phyloP scores from a whole-genome alignment of 2,329 filamentous ascomycete genomes.

The Fusarium papillatum region DNA sequence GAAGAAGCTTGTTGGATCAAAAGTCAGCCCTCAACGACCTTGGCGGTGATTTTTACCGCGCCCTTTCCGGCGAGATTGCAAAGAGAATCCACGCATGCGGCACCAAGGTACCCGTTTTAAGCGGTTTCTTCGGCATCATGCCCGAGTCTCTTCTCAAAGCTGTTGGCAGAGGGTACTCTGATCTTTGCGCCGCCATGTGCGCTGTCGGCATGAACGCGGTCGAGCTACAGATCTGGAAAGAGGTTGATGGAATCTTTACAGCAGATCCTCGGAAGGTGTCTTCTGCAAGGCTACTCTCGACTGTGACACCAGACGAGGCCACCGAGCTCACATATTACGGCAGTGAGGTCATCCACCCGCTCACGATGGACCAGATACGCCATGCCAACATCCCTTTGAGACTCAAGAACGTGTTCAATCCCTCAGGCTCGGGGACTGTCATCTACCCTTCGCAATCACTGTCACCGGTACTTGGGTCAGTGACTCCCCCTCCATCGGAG shows the following conservation, averaged over 20 bases:
- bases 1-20: not conserved
- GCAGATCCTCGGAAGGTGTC: slow-evolving; percentile 15
- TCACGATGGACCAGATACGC: not conserved
- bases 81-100: not conserved
- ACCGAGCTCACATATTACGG: slow-evolving; percentile 15
- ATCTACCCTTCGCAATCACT: not conserved
- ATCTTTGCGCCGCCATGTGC: slow-evolving; percentile 19
- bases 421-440: not conserved
- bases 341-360: slow-evolving; percentile 12
- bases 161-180: slow-evolving; percentile 16
- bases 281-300: slow-evolving; percentile 7
- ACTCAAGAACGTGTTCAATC: slow-evolving; percentile 7
- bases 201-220: slow-evolving; percentile 5
- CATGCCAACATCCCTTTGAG: not conserved
- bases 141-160: slow-evolving; percentile 1
- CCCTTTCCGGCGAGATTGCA: slow-evolving; percentile 5
- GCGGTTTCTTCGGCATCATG: slow-evolving; percentile 21
- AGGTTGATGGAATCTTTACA: slow-evolving; percentile 21
- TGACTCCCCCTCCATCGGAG: not conserved
- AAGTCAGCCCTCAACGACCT: not conserved
- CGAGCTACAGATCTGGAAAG: slow-evolving; percentile 23
- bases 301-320: slow-evolving; percentile 12
- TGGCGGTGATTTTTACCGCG: slow-evolving; percentile 1
- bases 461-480: not conserved
- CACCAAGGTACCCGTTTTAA: not conserved